Percentiles rank a stretch among this genome's conserved stretches.
phyloP scores from a whole-genome alignment of 2,329 filamentous ascomycete species.

The Sclerotiophoma versabilis region DNA sequence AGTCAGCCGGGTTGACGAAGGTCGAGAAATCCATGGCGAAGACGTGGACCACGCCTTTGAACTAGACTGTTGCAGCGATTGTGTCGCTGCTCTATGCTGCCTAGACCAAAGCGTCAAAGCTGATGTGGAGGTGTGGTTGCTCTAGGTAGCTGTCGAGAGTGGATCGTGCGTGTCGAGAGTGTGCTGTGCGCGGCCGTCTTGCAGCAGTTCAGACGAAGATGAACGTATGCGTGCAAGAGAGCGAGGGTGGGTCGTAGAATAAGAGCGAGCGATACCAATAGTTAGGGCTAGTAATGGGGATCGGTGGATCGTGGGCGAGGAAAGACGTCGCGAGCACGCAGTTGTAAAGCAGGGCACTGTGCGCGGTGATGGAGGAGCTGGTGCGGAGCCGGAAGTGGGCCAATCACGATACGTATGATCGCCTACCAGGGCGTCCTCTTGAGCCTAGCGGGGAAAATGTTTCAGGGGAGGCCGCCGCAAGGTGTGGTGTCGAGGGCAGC shows the following conservation, averaged over 20 bases:
- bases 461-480: constrained; percentile 12
- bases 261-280: constrained; percentile 7
- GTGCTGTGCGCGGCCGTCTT: constrained; percentile 13
- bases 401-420: constrained; percentile 17
- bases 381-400: constrained; percentile 18
- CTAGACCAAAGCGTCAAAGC: neutral
- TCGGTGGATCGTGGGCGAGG: constrained; percentile 4
- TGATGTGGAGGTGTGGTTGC: neutral
- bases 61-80: neutral
- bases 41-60: constrained; percentile 5
- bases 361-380: constrained; percentile 11
- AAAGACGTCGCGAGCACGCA: constrained; percentile 7
- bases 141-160: constrained; percentile 4
- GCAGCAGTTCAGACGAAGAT: constrained; percentile 14
- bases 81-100: neutral
- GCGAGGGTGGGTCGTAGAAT: neutral
- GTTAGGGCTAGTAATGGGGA: constrained; percentile 13
- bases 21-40: constrained; percentile 28
- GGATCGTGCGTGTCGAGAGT: constrained; percentile 10
- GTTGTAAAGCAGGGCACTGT: constrained; percentile 13
- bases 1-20: constrained; percentile 20
- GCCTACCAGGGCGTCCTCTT: constrained; percentile 12
- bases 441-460: constrained; percentile 15
- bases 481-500: constrained; percentile 10
- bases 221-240: constrained; percentile 1